These are phyloP conservation scores for Umbelopsis sp. DNA, from an alignment of 192 early-diverging fungal species.

Conservation along the genomic window DNA sequence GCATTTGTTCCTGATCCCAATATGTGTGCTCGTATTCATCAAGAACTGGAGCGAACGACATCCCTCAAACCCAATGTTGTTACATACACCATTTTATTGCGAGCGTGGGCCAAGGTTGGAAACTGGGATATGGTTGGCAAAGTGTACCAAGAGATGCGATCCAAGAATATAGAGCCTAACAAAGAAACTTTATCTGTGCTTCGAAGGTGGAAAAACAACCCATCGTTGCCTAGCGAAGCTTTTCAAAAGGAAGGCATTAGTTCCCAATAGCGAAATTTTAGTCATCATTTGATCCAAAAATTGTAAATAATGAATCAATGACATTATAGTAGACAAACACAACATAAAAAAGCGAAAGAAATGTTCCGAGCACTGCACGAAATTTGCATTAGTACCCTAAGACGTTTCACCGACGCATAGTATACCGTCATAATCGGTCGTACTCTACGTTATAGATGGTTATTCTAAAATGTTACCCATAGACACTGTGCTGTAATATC, in stretches of 20 bases:
- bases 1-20: conserved; percentile 35
- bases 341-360: too few relatives aligned
- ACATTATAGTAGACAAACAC: background rate
- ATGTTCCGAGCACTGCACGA: too few relatives aligned
- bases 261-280: background rate
- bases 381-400: too few relatives aligned
- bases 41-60: conserved; percentile 23
- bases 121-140: conserved; percentile 26
- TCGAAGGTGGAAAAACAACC: conserved; percentile 20
- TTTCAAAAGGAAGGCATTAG: conserved; percentile 1
- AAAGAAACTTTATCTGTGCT: conserved; percentile 30
- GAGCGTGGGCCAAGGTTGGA: conserved; percentile 39
- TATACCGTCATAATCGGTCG: too few relatives aligned
- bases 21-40: conserved; percentile 20
- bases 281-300: background rate
- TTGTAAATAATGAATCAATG: background rate
- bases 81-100: conserved; percentile 39
- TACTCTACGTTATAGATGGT: too few relatives aligned
- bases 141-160: conserved; percentile 41
- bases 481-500: too few relatives aligned
- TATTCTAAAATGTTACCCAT: too few relatives aligned
- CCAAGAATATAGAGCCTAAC: conserved; percentile 24
- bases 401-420: too few relatives aligned
- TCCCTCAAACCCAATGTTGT: conserved; percentile 30
- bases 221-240: background rate